These are phyloP conservation scores for Rhamnella rubrinervis DNA, from an alignment of 331 rosid genomes.

Conservation along the genomic window DNA sequence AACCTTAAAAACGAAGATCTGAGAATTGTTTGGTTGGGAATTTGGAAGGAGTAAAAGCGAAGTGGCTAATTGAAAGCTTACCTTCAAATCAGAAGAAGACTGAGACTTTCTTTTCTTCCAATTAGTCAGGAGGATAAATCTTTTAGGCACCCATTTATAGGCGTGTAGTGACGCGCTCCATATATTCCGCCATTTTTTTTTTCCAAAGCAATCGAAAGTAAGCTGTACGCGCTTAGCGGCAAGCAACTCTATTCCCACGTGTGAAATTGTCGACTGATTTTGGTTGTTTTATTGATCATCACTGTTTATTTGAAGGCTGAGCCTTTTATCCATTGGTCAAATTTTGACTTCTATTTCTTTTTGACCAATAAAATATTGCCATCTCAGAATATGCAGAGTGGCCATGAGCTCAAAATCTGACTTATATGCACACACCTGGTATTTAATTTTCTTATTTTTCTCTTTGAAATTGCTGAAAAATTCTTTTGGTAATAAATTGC, in stretches of 20 bases:
- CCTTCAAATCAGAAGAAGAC: neutral
- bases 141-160: neutral
- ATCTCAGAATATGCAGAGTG: neutral
- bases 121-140: neutral
- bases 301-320: conserved; percentile 28
- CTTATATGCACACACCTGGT: too few relatives aligned
- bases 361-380: conserved; percentile 3
- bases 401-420: neutral
- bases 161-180: conserved; percentile 6
- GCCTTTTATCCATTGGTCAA: conserved; percentile 14
- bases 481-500: too few relatives aligned
- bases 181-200: neutral
- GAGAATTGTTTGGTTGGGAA: neutral
- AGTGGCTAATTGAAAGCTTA: too few relatives aligned
- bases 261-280: conserved; percentile 16
- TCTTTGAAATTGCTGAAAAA: too few relatives aligned
- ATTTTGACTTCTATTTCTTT: conserved; percentile 13
- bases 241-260: conserved; percentile 12
- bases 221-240: conserved; percentile 11
- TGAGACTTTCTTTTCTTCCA: neutral
- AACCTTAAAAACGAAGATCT: too few relatives aligned
- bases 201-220: neutral
- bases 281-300: neutral
- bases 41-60: too few relatives aligned
- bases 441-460: too few relatives aligned